Base-by-base conservation (phyloP, 352 stramenopile genomes). In the Elongisporangium senticosum region DNA sequence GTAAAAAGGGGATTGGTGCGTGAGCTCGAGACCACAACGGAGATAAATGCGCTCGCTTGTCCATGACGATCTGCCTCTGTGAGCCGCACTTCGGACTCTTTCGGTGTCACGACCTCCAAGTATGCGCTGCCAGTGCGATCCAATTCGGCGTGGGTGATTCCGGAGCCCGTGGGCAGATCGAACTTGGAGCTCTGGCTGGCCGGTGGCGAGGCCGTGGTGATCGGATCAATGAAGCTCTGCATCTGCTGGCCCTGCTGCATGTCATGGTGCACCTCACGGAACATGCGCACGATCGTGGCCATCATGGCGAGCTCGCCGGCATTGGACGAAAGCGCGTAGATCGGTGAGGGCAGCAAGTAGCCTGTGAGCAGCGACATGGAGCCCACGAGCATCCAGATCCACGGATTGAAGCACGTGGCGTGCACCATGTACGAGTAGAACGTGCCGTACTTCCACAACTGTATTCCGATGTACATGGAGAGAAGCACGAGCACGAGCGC, bases 381-480 rank as follows among this genome's bases (percentile, higher is more conserved):
- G 11, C 84, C 84, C 14, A 94, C 78, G 15, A 94, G 69, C 82
- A 94, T 94, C 79, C 80, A 94, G 66, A 94, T 92, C 84, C 84
- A 94, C 51, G 84, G 82, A 56, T 94, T 94, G 58, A 90, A 94
- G 64, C 81, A 90, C 59, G 82, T 92, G 7, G 82, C 83, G 52
- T 94, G 79, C 24, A 94, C 77, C 60, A 85, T 89, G 67, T 89
- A 94, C 40, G 84, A 89, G 74, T 92, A 89, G 56, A 90, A 86
- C 47, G 77, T 90, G 64, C 84, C 84, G 60, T 94, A 94, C 55
- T 92, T 92, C 84, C 84, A 94, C 24, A 94, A 59, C 53, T 77
- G 67, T 2, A 94, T 61, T 0, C 84, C 84, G 57, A 92, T 79
- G 59, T 91, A 91, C 15, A 92, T 65, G 51, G 84, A 74, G 8